These are phyloP conservation scores for Lepraria neglecta DNA, from an alignment of 495 filamentous ascomycete genomes.

Conservation along the genomic window DNA sequence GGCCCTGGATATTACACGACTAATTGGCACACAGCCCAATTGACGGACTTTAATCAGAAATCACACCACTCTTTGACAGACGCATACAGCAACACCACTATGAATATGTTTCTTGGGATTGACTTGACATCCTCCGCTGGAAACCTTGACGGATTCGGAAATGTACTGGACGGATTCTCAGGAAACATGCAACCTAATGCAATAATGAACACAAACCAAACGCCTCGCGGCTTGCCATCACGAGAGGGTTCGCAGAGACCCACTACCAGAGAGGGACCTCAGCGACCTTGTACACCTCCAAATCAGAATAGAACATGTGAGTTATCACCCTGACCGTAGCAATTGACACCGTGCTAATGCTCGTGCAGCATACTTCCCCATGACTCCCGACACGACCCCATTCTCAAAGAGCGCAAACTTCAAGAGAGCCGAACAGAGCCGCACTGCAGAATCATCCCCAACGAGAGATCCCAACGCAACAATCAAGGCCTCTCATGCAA, in stretches of 20 bases:
- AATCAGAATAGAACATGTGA: constrained; percentile 50
- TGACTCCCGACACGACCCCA: constrained; percentile 47
- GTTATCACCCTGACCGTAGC: constrained; percentile 22
- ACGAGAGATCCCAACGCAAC: constrained; percentile 28
- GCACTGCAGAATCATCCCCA: constrained; percentile 26
- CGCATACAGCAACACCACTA: constrained; percentile 32
- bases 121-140: constrained; percentile 21
- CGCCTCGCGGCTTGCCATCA: constrained; percentile 9
- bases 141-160: constrained; percentile 26
- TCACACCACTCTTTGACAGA: constrained; percentile 27
- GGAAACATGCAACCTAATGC: constrained; percentile 14
- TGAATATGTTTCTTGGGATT: constrained; percentile 20
- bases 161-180: constrained; percentile 18
- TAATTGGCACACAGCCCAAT: neutral
- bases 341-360: constrained; percentile 23
- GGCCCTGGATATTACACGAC: constrained; percentile 6
- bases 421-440: constrained; percentile 19
- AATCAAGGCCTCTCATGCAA: constrained; percentile 37
- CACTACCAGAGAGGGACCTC: constrained; percentile 19
- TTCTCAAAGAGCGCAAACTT: constrained; percentile 38
- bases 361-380: constrained; percentile 38
- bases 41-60: constrained; percentile 17
- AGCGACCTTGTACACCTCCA: constrained; percentile 53
- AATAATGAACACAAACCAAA: neutral
- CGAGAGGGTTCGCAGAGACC: constrained; percentile 1